These are phyloP conservation scores for Pharus latifolius DNA, from an alignment of 176 grass and related monocot species.

Conservation along the genomic window DNA sequence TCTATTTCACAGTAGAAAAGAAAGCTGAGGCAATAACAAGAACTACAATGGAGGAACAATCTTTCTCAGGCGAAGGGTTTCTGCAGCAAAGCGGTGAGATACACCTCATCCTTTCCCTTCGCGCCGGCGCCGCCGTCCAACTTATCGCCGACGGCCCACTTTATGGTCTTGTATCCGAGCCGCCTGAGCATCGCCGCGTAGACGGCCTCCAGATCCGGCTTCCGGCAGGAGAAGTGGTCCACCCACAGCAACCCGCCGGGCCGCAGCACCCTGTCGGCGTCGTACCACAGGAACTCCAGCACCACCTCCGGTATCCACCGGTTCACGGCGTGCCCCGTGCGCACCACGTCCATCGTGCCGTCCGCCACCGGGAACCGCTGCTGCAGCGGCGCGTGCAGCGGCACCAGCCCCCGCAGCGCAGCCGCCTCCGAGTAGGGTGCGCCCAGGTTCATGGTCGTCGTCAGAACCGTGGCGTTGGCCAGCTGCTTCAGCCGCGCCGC, in stretches of 20 bases:
- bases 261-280: constrained; percentile 68
- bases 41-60: too few species aligned
- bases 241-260: constrained; percentile 78
- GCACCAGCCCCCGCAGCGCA: constrained; percentile 61
- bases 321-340: constrained; percentile 87
- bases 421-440: constrained; percentile 77
- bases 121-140: constrained; percentile 15
- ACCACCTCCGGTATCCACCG: constrained; percentile 74
- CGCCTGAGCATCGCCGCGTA: constrained; percentile 49
- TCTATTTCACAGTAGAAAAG: too few species aligned
- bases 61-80: constrained; percentile 63
- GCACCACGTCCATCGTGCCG: constrained; percentile 70
- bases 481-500: constrained; percentile 58
- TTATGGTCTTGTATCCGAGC: constrained; percentile 63
- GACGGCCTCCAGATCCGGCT: constrained; percentile 41
- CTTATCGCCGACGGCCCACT: constrained; percentile 72
- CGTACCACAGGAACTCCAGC: constrained; percentile 88
- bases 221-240: constrained; percentile 85
- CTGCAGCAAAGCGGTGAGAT: constrained; percentile 84
- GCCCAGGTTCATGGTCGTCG: constrained; percentile 76
- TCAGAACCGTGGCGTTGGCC: constrained; percentile 72
- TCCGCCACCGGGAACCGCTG: constrained; percentile 74
- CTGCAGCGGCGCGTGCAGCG: constrained; percentile 82
- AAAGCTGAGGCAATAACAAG: too few species aligned
- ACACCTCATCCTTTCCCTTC: constrained; percentile 38